Conservation (phyloP, 768 basidiomycete species). For the Mycena polygramma region DNA sequence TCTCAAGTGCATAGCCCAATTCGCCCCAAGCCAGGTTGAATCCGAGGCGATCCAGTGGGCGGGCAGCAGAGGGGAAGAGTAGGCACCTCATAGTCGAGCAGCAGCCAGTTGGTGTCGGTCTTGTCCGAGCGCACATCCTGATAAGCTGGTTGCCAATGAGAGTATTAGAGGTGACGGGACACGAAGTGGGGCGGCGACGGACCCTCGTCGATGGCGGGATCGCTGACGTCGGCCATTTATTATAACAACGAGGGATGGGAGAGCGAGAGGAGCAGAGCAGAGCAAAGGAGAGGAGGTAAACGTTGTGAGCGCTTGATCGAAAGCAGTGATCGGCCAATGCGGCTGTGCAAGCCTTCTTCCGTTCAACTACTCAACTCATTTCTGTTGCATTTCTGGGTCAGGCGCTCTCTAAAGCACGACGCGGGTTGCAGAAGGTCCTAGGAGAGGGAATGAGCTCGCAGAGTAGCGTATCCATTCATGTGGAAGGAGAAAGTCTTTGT, state of each 20-base stretch:
- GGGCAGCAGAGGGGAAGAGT: background rate
- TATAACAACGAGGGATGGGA: background rate
- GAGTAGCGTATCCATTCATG: no score
- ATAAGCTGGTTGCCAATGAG: constrained; percentile 70
- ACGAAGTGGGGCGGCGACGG: constrained; percentile 30
- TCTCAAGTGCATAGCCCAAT: no score
- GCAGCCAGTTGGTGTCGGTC: constrained; percentile 88
- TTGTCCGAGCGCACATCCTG: constrained; percentile 89
- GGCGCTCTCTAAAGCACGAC: no score
- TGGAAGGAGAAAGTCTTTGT: no score
- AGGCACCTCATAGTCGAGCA: constrained; percentile 85
- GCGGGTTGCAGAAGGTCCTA: no score
- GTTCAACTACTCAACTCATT: no score
- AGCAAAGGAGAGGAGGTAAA: background rate
- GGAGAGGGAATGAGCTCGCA: no score
- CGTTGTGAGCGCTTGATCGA: background rate
- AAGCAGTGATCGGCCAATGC: background rate
- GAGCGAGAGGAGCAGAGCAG: background rate
- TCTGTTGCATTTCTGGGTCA: no score
- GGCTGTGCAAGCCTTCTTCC: background rate
- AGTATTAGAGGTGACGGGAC: constrained; percentile 39
- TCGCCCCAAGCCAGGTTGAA: background rate
- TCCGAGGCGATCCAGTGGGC: background rate
- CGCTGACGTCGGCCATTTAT: constrained; percentile 67
- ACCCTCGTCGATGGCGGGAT: constrained; percentile 83